Conservation (phyloP, 2,329 filamentous ascomycete genomes). For the Trichoderma lentiforme region DNA sequence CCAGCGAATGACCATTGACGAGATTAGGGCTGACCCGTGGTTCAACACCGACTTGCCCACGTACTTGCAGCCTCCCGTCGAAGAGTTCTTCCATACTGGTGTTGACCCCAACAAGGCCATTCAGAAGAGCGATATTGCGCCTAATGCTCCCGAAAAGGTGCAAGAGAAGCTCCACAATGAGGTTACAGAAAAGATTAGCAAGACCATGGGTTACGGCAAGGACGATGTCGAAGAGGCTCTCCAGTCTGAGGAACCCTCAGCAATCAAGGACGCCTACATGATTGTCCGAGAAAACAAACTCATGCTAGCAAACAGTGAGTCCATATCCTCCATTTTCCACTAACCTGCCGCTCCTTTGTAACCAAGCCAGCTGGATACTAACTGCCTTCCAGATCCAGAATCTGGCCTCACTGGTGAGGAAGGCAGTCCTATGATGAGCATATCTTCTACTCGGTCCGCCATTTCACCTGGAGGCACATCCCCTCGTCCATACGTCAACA, state of each 20-base stretch:
- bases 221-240: conserved; percentile 93
- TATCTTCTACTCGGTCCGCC: conserved; percentile 53
- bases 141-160: conserved; percentile 71
- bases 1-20: conserved; percentile 87
- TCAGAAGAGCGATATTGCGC: conserved; percentile 74
- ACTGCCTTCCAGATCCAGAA: conserved; percentile 35
- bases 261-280: conserved; percentile 98
- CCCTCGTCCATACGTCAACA: conserved; percentile 65
- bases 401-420: conserved; percentile 34
- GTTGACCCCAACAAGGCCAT: conserved; percentile 91
- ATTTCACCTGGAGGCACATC: conserved; percentile 48
- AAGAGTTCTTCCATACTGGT: conserved; percentile 93
- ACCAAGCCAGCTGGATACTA: conserved; percentile 24
- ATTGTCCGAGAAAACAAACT: conserved; percentile 97
- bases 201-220: conserved; percentile 96
- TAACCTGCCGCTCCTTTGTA: conserved; percentile 25
- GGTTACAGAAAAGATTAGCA: conserved; percentile 92
- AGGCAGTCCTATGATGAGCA: conserved; percentile 51
- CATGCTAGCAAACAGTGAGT: conserved; percentile 91
- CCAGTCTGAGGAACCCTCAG: conserved; percentile 86
- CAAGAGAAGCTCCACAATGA: conserved; percentile 89
- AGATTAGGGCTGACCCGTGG: conserved; percentile 92
- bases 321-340: neutral
- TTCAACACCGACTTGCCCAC: conserved; percentile 82
- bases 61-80: conserved; percentile 81